These are phyloP conservation scores for Acacia acuminata DNA, from an alignment of 306 rosid species.

Conservation along the genomic window DNA sequence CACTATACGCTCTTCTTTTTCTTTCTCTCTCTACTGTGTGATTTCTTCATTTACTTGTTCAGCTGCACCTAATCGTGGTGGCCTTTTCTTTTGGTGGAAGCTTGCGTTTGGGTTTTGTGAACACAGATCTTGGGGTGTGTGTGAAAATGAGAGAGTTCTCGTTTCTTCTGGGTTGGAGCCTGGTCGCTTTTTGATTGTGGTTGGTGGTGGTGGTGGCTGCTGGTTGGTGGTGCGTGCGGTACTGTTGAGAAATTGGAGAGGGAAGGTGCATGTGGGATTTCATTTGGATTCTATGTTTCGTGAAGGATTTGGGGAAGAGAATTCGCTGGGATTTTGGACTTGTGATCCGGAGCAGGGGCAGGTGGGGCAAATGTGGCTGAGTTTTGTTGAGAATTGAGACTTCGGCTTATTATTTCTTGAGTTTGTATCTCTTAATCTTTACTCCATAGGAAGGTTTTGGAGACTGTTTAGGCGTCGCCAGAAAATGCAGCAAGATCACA, in stretches of 20 bases:
- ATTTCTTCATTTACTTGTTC: constrained; percentile 35
- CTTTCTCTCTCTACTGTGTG: constrained; percentile 15
- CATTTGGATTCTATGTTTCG: constrained; percentile 68
- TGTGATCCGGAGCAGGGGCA: constrained; percentile 90
- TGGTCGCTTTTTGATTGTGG: constrained; percentile 56
- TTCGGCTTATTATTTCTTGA: background rate
- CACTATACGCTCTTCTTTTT: constrained; percentile 34
- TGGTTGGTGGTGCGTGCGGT: constrained; percentile 33
- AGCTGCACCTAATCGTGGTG: constrained; percentile 30
- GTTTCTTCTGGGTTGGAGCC: constrained; percentile 40
- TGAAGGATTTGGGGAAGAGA: constrained; percentile 54
- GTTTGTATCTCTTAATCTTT: constrained; percentile 39
- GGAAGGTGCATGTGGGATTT: constrained; percentile 85
- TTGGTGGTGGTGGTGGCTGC: constrained; percentile 33
- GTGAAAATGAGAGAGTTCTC: constrained; percentile 43
- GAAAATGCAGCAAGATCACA: constrained; percentile 88
- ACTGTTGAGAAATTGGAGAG: constrained; percentile 41
- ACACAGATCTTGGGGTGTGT: constrained; percentile 34
- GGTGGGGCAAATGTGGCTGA: constrained; percentile 97
- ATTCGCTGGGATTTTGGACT: constrained; percentile 68
- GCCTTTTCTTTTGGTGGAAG: constrained; percentile 19
- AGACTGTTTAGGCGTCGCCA: constrained; percentile 43
- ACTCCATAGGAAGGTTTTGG: constrained; percentile 43
- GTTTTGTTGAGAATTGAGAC: constrained; percentile 1
- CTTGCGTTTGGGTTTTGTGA: constrained; percentile 19